Evolutionary conservation across 805 yeast genomes (phyloP), one percentile per base, ranked within the genome.

Genomic region (Monosporozyma yasuniensis): DNA sequence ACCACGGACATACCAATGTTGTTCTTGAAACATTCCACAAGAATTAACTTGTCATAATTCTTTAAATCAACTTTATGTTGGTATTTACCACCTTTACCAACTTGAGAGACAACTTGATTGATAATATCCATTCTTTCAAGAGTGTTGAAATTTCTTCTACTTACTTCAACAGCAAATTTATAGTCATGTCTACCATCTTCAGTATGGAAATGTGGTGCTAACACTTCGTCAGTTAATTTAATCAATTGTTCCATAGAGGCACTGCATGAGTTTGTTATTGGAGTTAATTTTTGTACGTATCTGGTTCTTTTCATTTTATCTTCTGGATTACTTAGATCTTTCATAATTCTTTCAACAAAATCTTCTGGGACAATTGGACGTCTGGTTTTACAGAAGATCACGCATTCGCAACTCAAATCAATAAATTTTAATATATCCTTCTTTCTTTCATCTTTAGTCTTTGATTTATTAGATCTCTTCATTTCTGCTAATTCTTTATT

Each of bases 1-100:
- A 87, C 88, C 5, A 89, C 91, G 55, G 93, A 75, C 78, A 87
- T 81, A 6, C 99, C 99, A 32, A 93, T 76, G 53, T 86, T 85
- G 54, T 80, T 84, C 70, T 90, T 91, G 69, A 83, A 91, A 62
- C 96, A 86, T 64, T 88, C 96, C 2, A 93, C 84, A 47, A 91
- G 62, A 45, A 93, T 78, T 57, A 93, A 70, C 61, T 83, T 81
- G 53, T 90, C 95, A 60, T 79, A 87, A 11, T 79, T 68, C 59
- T 87, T 86, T 64, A 93, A 74, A 63, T 89, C 95, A 14, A 93
- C 95, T 34, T 68, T 71, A 64, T 88, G 96, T 2, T 82, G 83
- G 54, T 78, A 76, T 39, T 58, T 50, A 9, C 64, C 65, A 4
- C 79, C 82, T 44, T 76, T 72, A 1, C 91, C 91, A 0, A 87